Base-by-base conservation (phyloP, 495 filamentous ascomycete species). In the Penicillium flavigenum region DNA sequence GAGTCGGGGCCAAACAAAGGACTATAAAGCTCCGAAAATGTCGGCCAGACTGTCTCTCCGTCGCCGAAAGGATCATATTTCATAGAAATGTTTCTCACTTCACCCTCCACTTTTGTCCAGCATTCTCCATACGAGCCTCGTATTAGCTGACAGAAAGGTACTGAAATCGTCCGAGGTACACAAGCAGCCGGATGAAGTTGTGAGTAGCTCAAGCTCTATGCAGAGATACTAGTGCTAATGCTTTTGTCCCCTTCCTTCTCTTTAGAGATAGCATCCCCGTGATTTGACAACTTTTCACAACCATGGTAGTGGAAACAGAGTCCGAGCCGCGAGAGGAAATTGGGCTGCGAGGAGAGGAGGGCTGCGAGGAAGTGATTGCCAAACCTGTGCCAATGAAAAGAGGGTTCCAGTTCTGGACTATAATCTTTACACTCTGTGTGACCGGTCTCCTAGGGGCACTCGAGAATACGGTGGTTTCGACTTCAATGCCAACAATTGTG, bases 391-490 rank as follows among this genome's bases (percentile, higher is more conserved):
- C 31, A 12, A 34, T 34, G 31, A 34, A 34, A 34, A 34, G 11
- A 34, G 11, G 31, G 31, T 34, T 34, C 31, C 11, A 34, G 11
- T 34, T 34, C 31, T 34, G 31, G 31, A 34, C 31, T 4, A 34
- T 34, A 0, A 34, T 34, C 11, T 34, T 34, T 34, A 8, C 42
- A 22, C 42, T 44, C 19, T 44, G 42, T 17, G 42, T 57, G 14
- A 57, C 44, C 24, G 54, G 54, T 51, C 54, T 57, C 17, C 22
- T 57, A 17, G 32, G 27, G 1, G 64, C 74, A 26, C 59, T 80
- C 11, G 77, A 78, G 27, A 64, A 45, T 47, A 66, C 72, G 3
- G 63, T 79, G 61, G 67, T 70, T 17, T 61, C 72, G 4, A 77
- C 70, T 6, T 67, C 72, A 6, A 61, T 79, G 31, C 78, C 78